phyloP scores from a whole-genome alignment of 75 land plant genomes.

The Adiantum capillusveneris region DNA sequence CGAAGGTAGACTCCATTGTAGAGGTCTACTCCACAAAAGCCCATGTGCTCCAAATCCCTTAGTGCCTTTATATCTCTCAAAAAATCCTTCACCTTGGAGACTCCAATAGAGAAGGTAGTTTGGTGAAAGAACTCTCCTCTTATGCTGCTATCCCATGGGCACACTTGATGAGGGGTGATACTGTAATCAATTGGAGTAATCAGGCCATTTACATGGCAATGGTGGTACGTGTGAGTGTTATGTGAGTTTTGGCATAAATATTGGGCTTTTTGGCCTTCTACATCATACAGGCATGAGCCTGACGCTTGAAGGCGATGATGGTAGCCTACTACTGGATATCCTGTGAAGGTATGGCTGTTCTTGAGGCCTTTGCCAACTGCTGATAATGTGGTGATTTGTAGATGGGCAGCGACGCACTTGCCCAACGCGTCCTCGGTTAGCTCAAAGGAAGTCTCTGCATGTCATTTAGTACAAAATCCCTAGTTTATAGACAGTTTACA shows the following conservation, averaged over 20 bases:
- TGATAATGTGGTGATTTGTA: constrained; percentile 10
- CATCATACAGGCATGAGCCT: constrained; percentile 34
- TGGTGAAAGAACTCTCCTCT: constrained; percentile 53
- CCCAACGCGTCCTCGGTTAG: constrained; percentile 21
- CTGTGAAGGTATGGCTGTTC: constrained; percentile 40
- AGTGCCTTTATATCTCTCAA: constrained; percentile 60
- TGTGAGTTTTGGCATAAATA: neutral
- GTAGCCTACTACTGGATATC: constrained; percentile 60
- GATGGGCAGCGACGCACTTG: constrained; percentile 32
- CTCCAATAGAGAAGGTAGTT: constrained; percentile 34
- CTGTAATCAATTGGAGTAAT: constrained; percentile 15
- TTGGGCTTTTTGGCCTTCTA: constrained; percentile 11
- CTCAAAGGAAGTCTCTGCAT: constrained; percentile 46
- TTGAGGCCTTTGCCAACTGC: constrained; percentile 31
- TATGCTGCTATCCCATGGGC: constrained; percentile 69
- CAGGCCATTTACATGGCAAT: constrained; percentile 24
- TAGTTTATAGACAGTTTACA: too few relatives aligned
- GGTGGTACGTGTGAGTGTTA: neutral
- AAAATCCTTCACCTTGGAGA: constrained; percentile 39
- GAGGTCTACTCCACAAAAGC: constrained; percentile 56
- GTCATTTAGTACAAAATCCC: too few relatives aligned
- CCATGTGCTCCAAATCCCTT: constrained; percentile 25
- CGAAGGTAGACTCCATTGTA: constrained; percentile 67
- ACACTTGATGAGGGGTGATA: constrained; percentile 32
- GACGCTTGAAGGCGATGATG: constrained; percentile 52